phyloP scores from a whole-genome alignment of 441 rosid genomes.

The Cnidoscolus chayamansa region DNA sequence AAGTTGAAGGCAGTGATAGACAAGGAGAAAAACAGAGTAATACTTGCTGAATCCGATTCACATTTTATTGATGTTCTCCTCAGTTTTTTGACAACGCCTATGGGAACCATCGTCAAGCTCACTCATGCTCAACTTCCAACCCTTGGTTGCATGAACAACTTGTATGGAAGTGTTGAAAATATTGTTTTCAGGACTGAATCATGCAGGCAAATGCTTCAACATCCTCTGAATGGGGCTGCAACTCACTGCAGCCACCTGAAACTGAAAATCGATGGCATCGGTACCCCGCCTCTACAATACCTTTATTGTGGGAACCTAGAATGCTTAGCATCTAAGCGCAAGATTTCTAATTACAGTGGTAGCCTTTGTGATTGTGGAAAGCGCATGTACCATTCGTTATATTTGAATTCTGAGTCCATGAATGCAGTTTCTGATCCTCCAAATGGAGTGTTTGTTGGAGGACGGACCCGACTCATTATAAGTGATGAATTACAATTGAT shows the following conservation, averaged over 20 bases:
- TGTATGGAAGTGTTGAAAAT: conserved; percentile 26
- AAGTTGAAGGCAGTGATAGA: conserved; percentile 26
- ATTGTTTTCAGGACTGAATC: conserved; percentile 17
- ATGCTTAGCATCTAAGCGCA: background rate
- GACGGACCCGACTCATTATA: background rate
- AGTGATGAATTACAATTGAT: conserved; percentile 21
- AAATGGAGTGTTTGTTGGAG: conserved; percentile 22
- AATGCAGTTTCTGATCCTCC: background rate
- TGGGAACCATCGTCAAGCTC: conserved; percentile 26
- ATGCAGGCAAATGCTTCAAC: conserved; percentile 24
- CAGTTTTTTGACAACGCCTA: conserved; percentile 32
- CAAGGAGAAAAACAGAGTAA: conserved; percentile 22
- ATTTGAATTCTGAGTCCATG: background rate
- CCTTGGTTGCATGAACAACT: conserved; percentile 25
- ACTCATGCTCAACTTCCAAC: background rate
- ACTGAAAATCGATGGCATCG: conserved; percentile 4
- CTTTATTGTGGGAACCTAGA: background rate
- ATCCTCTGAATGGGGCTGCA: conserved; percentile 15
- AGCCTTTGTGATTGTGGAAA: conserved; percentile 19
- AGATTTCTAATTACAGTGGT: background rate
- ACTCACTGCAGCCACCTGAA: conserved; percentile 16
- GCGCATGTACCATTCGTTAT: background rate
- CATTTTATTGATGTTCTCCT: conserved; percentile 31
- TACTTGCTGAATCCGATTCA: conserved; percentile 21
- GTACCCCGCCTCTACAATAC: background rate